These are phyloP conservation scores for Gnaphalium uliginosum DNA, from an alignment of 129 eudicot genomes.

Conservation along the genomic window DNA sequence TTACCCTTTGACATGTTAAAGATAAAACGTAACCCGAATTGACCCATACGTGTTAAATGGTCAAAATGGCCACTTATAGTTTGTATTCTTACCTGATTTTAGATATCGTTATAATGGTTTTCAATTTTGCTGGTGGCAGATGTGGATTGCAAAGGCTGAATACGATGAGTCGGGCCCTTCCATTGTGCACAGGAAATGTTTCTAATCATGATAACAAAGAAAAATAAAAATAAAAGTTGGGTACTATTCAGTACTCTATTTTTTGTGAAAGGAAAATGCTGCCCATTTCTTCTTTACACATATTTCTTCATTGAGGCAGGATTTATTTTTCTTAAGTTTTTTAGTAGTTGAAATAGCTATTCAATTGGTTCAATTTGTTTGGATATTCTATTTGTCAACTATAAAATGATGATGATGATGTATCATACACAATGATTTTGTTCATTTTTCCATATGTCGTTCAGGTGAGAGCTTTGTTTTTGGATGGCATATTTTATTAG, in stretches of 20 bases:
- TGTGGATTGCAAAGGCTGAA: slow-evolving; percentile 69
- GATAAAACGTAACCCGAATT: background rate
- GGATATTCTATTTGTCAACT: slow-evolving; percentile 16
- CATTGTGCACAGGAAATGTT: slow-evolving; percentile 70
- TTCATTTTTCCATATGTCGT: background rate
- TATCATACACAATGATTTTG: background rate
- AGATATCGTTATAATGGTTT: background rate
- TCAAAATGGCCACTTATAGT: background rate
- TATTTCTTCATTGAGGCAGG: background rate
- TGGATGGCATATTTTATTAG: background rate
- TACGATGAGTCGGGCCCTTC: slow-evolving; percentile 53
- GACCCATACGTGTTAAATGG: background rate
- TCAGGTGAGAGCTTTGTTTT: background rate
- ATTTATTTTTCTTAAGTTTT: slow-evolving; percentile 10
- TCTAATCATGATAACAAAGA: slow-evolving; percentile 36
- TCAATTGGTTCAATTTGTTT: slow-evolving; percentile 24
- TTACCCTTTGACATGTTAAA: background rate
- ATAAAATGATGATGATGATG: slow-evolving; percentile 19
- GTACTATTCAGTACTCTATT: background rate
- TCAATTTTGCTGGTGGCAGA: slow-evolving; percentile 38
- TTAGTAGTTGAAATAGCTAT: slow-evolving; percentile 30
- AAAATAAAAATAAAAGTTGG: slow-evolving; percentile 31
- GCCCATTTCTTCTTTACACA: slow-evolving; percentile 23
- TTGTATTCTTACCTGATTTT: background rate
- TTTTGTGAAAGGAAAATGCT: slow-evolving; percentile 22